Conservation (phyloP, 345 rosid species). For the Leavenworthia alabamica region DNA sequence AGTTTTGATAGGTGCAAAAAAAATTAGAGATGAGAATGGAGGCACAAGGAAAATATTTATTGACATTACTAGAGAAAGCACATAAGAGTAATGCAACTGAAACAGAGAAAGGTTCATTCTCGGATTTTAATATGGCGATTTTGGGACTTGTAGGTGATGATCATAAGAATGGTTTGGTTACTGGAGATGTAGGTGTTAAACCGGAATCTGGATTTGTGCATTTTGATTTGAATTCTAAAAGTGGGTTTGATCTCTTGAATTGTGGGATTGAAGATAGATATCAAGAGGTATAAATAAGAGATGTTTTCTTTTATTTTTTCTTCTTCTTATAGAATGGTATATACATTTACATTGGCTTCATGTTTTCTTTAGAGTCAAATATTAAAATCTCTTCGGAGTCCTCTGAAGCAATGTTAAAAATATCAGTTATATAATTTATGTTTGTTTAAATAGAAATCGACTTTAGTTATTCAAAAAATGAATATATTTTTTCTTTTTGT, state of each 20-base stretch:
- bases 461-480: too few species aligned
- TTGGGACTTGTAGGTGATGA: conserved; percentile 38
- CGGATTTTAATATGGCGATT: conserved; percentile 44
- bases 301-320: not conserved
- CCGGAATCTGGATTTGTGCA: conserved; percentile 32
- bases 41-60: conserved; percentile 77
- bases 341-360: conserved; percentile 22
- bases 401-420: not conserved
- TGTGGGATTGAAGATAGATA: conserved; percentile 26
- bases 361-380: not conserved
- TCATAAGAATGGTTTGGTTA: conserved; percentile 18
- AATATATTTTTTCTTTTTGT: too few species aligned
- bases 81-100: conserved; percentile 42
- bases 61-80: conserved; percentile 66
- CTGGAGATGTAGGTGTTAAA: conserved; percentile 28
- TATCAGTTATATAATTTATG: too few species aligned
- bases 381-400: not conserved
- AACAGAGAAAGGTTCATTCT: conserved; percentile 28
- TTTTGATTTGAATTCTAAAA: conserved; percentile 55
- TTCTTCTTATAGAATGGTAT: not conserved
- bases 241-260: conserved; percentile 38
- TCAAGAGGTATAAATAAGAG: conserved; percentile 23
- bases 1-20: conserved; percentile 48
- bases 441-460: too few species aligned
- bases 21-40: conserved; percentile 81